phyloP scores from a whole-genome alignment of 805 yeast species.

The Metahyphopichia silvanorum region DNA sequence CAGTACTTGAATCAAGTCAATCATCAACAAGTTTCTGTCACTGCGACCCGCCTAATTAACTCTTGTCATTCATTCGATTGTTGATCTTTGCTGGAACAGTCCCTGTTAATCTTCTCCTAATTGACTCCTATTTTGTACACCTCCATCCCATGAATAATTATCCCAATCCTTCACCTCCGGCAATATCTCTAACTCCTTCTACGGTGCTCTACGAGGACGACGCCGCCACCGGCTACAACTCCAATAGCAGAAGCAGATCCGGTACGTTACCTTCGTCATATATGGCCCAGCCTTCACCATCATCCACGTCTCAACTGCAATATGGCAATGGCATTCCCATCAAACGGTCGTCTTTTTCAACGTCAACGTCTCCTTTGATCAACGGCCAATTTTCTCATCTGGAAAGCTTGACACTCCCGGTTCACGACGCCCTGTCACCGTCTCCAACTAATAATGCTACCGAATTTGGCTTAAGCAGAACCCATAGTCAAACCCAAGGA shows the following conservation, averaged over 20 bases:
- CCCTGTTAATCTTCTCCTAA: too few relatives aligned
- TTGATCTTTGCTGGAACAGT: not conserved
- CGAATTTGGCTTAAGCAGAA: constrained; percentile 5
- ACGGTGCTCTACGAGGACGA: constrained; percentile 2
- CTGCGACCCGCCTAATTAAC: not conserved
- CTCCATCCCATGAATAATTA: not conserved
- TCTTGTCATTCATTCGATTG: not conserved
- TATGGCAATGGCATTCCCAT: constrained; percentile 4
- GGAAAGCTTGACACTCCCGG: constrained; percentile 9
- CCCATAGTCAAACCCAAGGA: constrained; percentile 14
- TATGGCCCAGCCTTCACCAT: constrained; percentile 9
- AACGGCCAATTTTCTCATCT: constrained; percentile 4
- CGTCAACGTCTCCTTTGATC: constrained; percentile 15
- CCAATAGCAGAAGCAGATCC: constrained; percentile 65
- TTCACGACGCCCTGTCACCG: constrained; percentile 14
- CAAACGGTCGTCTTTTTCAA: constrained; percentile 7
- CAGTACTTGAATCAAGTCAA: not conserved
- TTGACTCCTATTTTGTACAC: not conserved
- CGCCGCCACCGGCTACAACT: constrained; percentile 17
- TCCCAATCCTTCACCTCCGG: constrained; percentile 26
- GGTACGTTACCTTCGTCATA: constrained; percentile 76
- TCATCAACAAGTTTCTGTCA: not conserved
- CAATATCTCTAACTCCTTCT: constrained; percentile 27
- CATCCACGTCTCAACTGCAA: constrained; percentile 1
- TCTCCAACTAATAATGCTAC: constrained; percentile 14